Evolutionary conservation across 2,329 filamentous ascomycete species (phyloP).

Genomic region (Mollisiaceae sp.): DNA sequence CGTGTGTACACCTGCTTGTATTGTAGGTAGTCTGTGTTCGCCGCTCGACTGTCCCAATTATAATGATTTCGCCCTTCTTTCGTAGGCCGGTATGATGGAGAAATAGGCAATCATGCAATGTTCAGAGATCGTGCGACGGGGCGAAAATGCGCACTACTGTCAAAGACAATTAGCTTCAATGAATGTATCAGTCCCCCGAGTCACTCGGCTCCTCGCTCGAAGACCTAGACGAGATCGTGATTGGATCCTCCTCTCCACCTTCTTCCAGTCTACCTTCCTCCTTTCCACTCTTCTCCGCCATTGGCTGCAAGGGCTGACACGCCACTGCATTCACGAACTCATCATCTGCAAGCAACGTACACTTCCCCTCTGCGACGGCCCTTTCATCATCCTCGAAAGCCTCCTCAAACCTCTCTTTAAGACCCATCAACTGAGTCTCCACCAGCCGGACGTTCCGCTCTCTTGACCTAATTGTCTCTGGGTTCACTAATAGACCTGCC

Average conservation of each 20-base stretch:
- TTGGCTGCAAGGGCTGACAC: background rate
- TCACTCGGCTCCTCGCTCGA: conserved; percentile 1
- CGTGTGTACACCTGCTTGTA: no score
- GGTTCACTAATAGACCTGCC: conserved; percentile 13
- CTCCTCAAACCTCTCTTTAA: conserved; percentile 34
- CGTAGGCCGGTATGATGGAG: background rate
- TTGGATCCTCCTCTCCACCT: background rate
- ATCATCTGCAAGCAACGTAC: background rate
- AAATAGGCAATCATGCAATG: background rate
- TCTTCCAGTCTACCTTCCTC: background rate
- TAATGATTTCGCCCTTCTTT: background rate
- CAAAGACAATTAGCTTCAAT: background rate
- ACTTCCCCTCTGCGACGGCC: conserved; percentile 20
- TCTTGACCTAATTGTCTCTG: conserved; percentile 17
- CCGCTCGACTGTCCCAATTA: no score
- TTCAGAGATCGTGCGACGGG: background rate
- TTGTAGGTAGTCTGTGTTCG: no score
- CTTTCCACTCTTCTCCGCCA: background rate
- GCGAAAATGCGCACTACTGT: background rate
- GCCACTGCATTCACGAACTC: background rate
- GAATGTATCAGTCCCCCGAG: background rate
- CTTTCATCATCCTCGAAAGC: conserved; percentile 30
- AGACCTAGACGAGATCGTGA: background rate
- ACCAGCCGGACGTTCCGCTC: conserved; percentile 11
- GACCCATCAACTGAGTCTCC: conserved; percentile 24